phyloP scores from a whole-genome alignment of 1,284 basidiomycete genomes.

The Irpex sp. region DNA sequence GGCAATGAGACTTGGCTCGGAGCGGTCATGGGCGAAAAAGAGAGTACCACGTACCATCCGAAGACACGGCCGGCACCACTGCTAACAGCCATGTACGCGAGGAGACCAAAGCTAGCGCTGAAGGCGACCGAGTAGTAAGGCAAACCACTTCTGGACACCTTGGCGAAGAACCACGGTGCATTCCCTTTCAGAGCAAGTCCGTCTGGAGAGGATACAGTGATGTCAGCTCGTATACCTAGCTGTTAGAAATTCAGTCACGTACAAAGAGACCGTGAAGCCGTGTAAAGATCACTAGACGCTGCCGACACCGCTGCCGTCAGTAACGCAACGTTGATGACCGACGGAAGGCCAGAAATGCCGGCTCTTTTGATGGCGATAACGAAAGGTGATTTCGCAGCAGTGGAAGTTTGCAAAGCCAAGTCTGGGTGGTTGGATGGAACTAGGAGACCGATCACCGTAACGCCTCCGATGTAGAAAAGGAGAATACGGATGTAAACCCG shows the following conservation, averaged over 20 bases:
- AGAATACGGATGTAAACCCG: constrained; percentile 52
- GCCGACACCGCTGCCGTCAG: constrained; percentile 87
- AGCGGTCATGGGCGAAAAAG: background rate
- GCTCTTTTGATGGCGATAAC: constrained; percentile 77
- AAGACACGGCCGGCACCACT: constrained; percentile 67
- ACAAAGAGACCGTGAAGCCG: constrained; percentile 79
- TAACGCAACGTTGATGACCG: constrained; percentile 81
- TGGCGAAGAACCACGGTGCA: constrained; percentile 73
- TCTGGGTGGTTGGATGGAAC: constrained; percentile 64
- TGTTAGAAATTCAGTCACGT: constrained; percentile 23
- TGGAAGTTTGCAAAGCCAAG: constrained; percentile 51
- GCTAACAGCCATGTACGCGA: constrained; percentile 69
- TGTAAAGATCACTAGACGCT: constrained; percentile 81
- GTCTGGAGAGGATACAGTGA: constrained; percentile 38
- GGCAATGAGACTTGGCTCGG: background rate
- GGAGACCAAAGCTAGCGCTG: constrained; percentile 64
- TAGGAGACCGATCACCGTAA: constrained; percentile 69
- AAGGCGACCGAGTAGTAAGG: constrained; percentile 72
- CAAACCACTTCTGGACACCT: constrained; percentile 66
- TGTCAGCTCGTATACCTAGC: background rate
- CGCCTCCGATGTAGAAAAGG: constrained; percentile 29
- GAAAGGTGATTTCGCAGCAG: constrained; percentile 78
- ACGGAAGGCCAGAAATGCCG: constrained; percentile 70
- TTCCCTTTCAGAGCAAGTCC: constrained; percentile 74
- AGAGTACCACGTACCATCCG: constrained; percentile 24